Evolutionary conservation across 1,284 basidiomycete species (phyloP).

Genomic region (Athelia sp.): DNA sequence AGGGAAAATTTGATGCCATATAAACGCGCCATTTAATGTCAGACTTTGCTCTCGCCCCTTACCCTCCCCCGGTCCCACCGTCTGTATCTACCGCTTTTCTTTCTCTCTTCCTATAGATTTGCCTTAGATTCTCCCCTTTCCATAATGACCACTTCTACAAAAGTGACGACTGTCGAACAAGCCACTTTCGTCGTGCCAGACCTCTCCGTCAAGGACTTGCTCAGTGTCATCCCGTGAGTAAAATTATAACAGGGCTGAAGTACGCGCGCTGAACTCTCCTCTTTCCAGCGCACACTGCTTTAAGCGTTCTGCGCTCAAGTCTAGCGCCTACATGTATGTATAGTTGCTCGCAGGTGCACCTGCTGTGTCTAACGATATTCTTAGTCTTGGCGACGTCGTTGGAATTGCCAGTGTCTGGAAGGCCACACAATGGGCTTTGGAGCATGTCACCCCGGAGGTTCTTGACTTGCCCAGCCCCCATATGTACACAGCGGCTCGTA

Average conservation of each 20-base stretch:
- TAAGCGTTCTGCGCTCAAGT: constrained; percentile 84
- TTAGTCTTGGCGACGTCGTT: constrained; percentile 70
- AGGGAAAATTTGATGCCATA: too few relatives aligned
- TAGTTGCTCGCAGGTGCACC: constrained; percentile 9
- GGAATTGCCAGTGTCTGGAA: constrained; percentile 73
- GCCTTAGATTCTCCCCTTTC: too few relatives aligned
- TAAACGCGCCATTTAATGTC: too few relatives aligned
- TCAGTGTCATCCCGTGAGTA: constrained; percentile 68
- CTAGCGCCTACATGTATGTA: constrained; percentile 77
- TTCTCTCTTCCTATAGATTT: too few relatives aligned
- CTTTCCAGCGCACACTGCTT: constrained; percentile 1
- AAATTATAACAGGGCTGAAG: too few relatives aligned
- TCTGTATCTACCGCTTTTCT: too few relatives aligned
- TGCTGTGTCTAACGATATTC: constrained; percentile 1
- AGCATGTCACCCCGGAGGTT: constrained; percentile 50
- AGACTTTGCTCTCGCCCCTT: too few relatives aligned
- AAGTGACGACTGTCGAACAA: constrained; percentile 27
- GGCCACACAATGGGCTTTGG: constrained; percentile 64
- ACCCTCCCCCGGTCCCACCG: too few relatives aligned
- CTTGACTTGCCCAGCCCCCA: constrained; percentile 58
- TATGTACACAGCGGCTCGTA: constrained; percentile 60
- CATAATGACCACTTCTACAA: too few relatives aligned
- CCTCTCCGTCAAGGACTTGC: constrained; percentile 63
- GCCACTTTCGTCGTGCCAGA: constrained; percentile 50
- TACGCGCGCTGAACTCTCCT: not conserved